A percentile compares a stretch with the other conserved stretches of the same genome.
phyloP scores from a whole-genome alignment of 495 filamentous ascomycete genomes.

The Trichocladium antarcticum region DNA sequence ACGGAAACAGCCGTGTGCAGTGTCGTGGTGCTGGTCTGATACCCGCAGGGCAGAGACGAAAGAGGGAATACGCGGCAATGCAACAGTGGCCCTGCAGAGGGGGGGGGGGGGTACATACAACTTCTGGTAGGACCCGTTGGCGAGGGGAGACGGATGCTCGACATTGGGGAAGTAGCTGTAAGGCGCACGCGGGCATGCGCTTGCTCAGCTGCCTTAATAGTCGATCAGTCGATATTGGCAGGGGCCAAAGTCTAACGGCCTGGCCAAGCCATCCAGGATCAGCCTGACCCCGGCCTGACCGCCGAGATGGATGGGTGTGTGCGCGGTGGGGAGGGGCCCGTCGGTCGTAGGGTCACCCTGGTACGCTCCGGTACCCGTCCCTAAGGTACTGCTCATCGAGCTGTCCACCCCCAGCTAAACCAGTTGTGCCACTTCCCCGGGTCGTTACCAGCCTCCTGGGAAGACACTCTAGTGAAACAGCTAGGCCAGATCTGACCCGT shows the following conservation, averaged over 20 bases:
- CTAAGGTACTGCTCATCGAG: constrained; percentile 6
- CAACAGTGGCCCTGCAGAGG: constrained; percentile 8
- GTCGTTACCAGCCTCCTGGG: constrained; percentile 3
- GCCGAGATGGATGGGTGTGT: constrained; percentile 12
- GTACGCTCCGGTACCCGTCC: too few species aligned
- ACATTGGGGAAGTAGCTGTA: constrained; percentile 7
- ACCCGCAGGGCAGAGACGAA: too few species aligned
- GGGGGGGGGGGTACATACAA: constrained; percentile 1
- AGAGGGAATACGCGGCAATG: constrained; percentile 14
- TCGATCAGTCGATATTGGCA: constrained; percentile 19
- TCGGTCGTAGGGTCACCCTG: constrained; percentile 14
- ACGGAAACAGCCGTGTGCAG: constrained; percentile 7
- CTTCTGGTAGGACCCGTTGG: not conserved
- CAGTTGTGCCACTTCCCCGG: constrained; percentile 8
- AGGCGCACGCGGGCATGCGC: constrained; percentile 10
- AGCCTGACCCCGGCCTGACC: constrained; percentile 15
- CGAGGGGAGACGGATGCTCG: constrained; percentile 6
- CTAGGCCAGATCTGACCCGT: not conserved
- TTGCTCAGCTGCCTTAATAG: constrained; percentile 20
- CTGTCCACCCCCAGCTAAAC: constrained; percentile 14
- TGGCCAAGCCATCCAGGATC: constrained; percentile 18
- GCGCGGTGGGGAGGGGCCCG: constrained; percentile 5
- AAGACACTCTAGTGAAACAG: not conserved
- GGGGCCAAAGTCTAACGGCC: constrained; percentile 13
- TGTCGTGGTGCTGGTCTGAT: not conserved